phyloP scores from a whole-genome alignment of 306 rosid genomes.

The Casuarina glauca region DNA sequence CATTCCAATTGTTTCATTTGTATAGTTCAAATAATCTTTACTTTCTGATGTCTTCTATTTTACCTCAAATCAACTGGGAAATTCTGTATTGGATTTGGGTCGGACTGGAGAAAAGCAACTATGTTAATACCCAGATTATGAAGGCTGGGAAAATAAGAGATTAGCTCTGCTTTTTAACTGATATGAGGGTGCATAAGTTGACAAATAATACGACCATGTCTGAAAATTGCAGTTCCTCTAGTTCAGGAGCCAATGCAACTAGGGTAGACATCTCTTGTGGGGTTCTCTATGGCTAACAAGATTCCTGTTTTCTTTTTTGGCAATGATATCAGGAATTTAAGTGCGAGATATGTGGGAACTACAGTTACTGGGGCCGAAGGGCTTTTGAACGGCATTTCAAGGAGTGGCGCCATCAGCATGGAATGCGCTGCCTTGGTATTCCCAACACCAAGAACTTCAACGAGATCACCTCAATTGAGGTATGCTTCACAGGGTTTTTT shows the following conservation, averaged over 20 bases:
- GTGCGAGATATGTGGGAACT: constrained; percentile 98
- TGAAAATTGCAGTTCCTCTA: not conserved
- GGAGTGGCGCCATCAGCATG: constrained; percentile 99
- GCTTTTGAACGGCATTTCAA: constrained; percentile 97
- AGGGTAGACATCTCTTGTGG: not conserved
- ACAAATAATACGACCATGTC: not conserved
- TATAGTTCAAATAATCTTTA: not conserved
- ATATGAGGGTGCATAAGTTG: not conserved
- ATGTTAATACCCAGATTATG: not conserved
- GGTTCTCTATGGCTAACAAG: constrained; percentile 9
- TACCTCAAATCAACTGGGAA: not conserved
- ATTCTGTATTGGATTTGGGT: not conserved
- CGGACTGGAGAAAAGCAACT: not conserved
- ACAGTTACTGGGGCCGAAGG: constrained; percentile 99
- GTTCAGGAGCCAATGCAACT: not conserved
- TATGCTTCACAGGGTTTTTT: constrained; percentile 23
- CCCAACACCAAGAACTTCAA: constrained; percentile 98
- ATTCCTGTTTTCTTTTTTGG: constrained; percentile 15
- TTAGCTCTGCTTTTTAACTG: not conserved
- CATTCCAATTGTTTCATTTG: not conserved
- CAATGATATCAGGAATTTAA: constrained; percentile 79
- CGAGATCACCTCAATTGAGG: constrained; percentile 97
- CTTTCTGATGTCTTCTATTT: not conserved
- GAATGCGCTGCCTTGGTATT: constrained; percentile 99
- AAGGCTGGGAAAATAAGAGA: constrained; percentile 17